Evolutionary conservation across 441 rosid genomes (phyloP), one percentile per base, ranked within the genome.

Genomic region (Pelargonium cotyledonis): DNA sequence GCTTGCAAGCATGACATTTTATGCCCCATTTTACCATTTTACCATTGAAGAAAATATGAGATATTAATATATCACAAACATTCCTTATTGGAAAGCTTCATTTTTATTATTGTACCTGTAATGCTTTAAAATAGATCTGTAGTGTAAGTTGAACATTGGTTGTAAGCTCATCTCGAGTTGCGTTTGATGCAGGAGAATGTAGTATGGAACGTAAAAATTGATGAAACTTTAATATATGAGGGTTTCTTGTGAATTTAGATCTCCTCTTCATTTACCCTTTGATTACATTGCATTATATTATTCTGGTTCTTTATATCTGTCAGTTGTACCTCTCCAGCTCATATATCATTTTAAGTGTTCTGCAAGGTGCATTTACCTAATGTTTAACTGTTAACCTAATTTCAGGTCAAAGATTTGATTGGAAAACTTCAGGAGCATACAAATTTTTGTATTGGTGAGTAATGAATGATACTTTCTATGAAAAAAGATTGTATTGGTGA

Each of bases 401-500:
- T 79, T 80, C 97, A 94, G 97, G 88, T 94, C 79, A 80, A 82
- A 40, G 80, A 82, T 68, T 74, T 94, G 86, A 78, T 76, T 23
- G 82, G 49, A 79, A 80, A 84, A 79, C 79, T 94, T 72, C 84
- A 79, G 79, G 90, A 78, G 67, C 81, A 82, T 73, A 78, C 86
- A 70, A 78, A 74, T 79, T 85, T 91, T 70, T 88, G 85, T 77
- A 87, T 91, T 68, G 91, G 96, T 94, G 80, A 77, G 85, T 70
- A 40, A 51, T 57, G 29, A 19, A 58, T 58, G 63, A 58, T 58
- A 58, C 23, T 58, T 14, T 58, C 31, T 58, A 6, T 58, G 63
- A 18, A 58, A 58, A 19, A 31, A 31, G 38, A 31, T 31, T 31
- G 38, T 31, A 31, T 31, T 31, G 38, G 38, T 31, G 38, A 31